Base-by-base conservation (phyloP, 225 moss, liverwort and hornwort genomes). In the Bryoerythrophyllum caledonicum region DNA sequence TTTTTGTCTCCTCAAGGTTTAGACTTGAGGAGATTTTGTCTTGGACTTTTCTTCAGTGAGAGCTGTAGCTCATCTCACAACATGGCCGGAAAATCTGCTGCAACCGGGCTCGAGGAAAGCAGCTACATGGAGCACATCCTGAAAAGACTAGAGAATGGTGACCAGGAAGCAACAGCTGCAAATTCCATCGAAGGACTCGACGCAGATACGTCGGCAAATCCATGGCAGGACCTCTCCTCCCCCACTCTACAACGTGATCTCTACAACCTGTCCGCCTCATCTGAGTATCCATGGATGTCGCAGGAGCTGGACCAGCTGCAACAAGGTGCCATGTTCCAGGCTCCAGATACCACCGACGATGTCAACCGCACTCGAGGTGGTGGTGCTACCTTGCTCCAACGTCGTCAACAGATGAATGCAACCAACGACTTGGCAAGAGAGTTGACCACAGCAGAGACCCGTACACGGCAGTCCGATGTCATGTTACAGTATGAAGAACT, bases 191-290 rank as follows among this genome's bases (percentile, higher is more conserved):
- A 56, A 5, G 43, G 69, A 48, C 74, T 81, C 10, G 21, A 68
- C 23, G 71, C 64, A n/a, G 78, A 65, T 26, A 74, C 7, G 25
- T 62, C 65, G 38, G 68, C 72, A 6, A 83, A 78, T 72, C 78
- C 83, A 40, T 87, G 87, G 87, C 81, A 82, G 76, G 58, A 62
- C 43, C 57, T 71, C 57, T 19, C 76, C 53, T 81, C 78, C 16
- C 83, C 78, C 5, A 51, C 32, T 53, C n/a, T 75, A 28, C 86
- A 86, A 26, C 83, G 80, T 5, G 83, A 78, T 48, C 61, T 72
- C n/a, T 74, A 69, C 60, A 80, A 71, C 62, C 57, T 76, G 8
- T 41, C 76, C 41, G 37, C 63, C n/a, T 65, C 72, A 52, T 56
- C 83, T 23, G 81, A 72, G 55, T 78, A 81, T 37, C 23, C 81